Evolutionary conservation across 257 asterid species (phyloP).

Genomic region (Solanum rostratum): DNA sequence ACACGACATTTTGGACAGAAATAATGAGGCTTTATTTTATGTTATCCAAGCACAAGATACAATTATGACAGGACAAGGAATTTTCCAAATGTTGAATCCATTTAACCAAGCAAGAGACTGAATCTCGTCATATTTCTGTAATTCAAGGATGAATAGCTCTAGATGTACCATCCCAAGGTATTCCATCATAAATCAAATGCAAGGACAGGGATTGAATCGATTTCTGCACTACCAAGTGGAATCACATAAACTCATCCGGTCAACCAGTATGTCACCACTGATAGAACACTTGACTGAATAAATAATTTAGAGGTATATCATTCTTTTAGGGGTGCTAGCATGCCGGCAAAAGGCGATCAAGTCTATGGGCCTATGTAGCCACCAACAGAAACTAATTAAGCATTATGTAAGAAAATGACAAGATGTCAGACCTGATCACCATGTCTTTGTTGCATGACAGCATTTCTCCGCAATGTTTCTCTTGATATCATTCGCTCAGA

Average conservation of each 20-base stretch:
- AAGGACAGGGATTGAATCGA: background rate
- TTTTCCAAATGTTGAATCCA: background rate
- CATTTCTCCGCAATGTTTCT: conserved; percentile 78
- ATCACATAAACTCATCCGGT: background rate
- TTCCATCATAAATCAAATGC: background rate
- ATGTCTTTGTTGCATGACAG: conserved; percentile 65
- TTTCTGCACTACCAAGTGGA: background rate
- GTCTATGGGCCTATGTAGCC: background rate
- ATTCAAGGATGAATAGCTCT: background rate
- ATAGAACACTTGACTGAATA: background rate
- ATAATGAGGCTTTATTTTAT: background rate
- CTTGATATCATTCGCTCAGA: conserved; percentile 81
- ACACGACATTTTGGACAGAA: background rate
- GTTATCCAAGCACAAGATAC: background rate
- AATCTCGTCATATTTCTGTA: background rate
- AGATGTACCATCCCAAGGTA: background rate
- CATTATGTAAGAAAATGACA: background rate
- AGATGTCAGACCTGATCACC: conserved; percentile 46
- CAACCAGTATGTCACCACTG: background rate
- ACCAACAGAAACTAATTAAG: background rate
- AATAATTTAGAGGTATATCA: background rate
- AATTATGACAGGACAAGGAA: background rate
- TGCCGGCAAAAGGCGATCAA: background rate
- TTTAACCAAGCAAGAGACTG: background rate
- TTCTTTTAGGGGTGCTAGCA: background rate